Evolutionary conservation across 169 alveolate genomes (phyloP).

Genomic region (Plasmodium fragile): DNA sequence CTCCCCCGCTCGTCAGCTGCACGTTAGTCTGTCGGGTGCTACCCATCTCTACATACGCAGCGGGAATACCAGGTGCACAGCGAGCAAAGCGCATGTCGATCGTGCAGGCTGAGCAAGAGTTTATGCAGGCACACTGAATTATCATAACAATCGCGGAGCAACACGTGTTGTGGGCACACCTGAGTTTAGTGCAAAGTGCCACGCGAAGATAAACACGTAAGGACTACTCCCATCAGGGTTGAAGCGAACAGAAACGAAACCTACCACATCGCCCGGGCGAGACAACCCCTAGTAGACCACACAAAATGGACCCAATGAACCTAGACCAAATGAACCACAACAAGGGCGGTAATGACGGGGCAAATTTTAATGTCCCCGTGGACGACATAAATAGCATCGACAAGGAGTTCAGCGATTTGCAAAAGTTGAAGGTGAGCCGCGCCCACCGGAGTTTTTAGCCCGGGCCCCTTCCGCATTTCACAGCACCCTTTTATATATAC

Average conservation of each 20-base stretch:
- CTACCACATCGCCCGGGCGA: neutral
- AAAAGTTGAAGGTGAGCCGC: constrained; percentile 43
- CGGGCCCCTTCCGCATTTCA: neutral
- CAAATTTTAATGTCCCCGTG: constrained; percentile 44
- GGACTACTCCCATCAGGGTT: neutral
- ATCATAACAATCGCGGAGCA: neutral
- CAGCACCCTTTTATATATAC: neutral
- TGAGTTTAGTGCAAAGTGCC: neutral
- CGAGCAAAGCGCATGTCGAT: neutral
- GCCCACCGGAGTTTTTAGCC: neutral
- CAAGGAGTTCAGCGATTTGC: constrained; percentile 70
- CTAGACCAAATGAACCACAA: constrained; percentile 54
- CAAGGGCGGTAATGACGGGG: constrained; percentile 31
- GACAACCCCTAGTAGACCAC: neutral
- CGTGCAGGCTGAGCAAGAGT: neutral
- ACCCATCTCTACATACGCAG: neutral
- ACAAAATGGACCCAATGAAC: constrained; percentile 42
- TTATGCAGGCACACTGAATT: neutral
- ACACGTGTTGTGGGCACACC: neutral
- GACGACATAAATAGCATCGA: constrained; percentile 71
- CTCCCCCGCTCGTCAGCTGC: neutral
- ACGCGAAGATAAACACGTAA: neutral
- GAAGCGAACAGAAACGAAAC: neutral
- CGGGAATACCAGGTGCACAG: neutral
- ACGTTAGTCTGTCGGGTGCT: neutral